Evolutionary conservation across 1,284 basidiomycete species (phyloP).

Genomic region (Cutaneotrichosporon sp.): DNA sequence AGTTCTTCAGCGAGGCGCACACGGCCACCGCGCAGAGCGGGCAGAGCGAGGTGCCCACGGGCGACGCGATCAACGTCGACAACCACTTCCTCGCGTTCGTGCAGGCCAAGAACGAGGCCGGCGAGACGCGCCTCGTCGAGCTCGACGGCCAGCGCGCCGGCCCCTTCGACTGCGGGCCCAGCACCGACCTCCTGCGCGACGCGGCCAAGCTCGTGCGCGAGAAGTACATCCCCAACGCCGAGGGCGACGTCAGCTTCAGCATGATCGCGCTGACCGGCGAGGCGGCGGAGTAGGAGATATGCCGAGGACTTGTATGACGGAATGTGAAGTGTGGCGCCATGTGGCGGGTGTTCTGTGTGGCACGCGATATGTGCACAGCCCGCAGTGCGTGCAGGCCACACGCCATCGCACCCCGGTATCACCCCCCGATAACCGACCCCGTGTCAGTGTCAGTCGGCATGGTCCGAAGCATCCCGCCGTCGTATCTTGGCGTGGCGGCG

Average conservation of each 20-base stretch:
- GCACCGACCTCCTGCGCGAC: constrained; percentile 66
- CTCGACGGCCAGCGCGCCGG: constrained; percentile 72
- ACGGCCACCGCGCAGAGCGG: constrained; percentile 66
- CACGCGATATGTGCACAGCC: too few species aligned
- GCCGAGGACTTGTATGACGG: not conserved
- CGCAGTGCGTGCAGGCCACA: too few species aligned
- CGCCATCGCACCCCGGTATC: too few species aligned
- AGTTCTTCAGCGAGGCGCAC: constrained; percentile 75
- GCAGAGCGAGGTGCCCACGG: constrained; percentile 61
- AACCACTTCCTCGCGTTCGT: constrained; percentile 86
- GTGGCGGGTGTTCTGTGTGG: not conserved
- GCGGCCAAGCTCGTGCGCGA: constrained; percentile 68
- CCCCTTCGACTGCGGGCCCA: constrained; percentile 74
- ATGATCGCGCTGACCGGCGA: constrained; percentile 53
- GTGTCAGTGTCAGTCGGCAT: too few species aligned
- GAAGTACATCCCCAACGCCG: constrained; percentile 60
- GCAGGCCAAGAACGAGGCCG: constrained; percentile 56
- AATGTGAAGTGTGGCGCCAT: not conserved
- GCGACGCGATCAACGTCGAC: constrained; percentile 60
- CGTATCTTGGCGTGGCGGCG: too few species aligned
- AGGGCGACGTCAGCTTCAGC: constrained; percentile 51
- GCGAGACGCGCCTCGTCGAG: constrained; percentile 66
- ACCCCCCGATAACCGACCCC: too few species aligned
- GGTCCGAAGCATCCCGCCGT: too few species aligned
- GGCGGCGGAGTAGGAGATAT: constrained; percentile 21